Base-by-base conservation (phyloP, 345 rosid genomes). In the Camelina sativa region DNA sequence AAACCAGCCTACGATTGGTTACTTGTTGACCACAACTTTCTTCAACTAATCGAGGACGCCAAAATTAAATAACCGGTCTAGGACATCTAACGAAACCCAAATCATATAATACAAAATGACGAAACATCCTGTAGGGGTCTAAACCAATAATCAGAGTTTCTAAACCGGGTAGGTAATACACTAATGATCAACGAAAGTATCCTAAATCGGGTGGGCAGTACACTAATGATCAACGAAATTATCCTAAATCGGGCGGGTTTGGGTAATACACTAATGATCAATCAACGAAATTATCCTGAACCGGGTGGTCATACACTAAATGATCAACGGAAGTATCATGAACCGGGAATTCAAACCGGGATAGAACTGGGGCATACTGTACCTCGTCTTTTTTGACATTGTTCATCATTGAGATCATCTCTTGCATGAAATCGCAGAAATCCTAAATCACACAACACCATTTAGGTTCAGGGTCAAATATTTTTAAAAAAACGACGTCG, bases 321-420 rank as follows among this genome's bases (percentile, higher is more conserved):
- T 34, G 8, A 34, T 34, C 37, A 6, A 6, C 37, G 8, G 8
- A 6, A 6, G 8, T 34, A 1, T 6, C 2, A 2, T 35, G 3
- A 72, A 72, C 62, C 62, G 69, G 20, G 28, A 16, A 38, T 16
- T 32, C 2, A 2, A 30, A 65, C 10, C 48, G 35, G 12, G 5
- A 43, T 7, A 0, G 12, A 22, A 53, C 51, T 11, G 58, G 20
- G 8, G 7, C 13, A 11, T 17, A 17, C 17, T 17, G 17, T 69
- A 89, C 97, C 93, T 91, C 93, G 75, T 83, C 91, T 76, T 91
- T 86, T 76, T 91, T 86, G 52, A 87, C 91, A 78, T 79, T 88
- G 85, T 84, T 83, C 98, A 93, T 89, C 96, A 93, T 86, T 6
- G 92, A 81, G 64, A 93, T 51, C 98, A 93, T 89, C 84, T 93